phyloP scores from a whole-genome alignment of 2,329 filamentous ascomycete species.

The Paecilomyces fulvus region DNA sequence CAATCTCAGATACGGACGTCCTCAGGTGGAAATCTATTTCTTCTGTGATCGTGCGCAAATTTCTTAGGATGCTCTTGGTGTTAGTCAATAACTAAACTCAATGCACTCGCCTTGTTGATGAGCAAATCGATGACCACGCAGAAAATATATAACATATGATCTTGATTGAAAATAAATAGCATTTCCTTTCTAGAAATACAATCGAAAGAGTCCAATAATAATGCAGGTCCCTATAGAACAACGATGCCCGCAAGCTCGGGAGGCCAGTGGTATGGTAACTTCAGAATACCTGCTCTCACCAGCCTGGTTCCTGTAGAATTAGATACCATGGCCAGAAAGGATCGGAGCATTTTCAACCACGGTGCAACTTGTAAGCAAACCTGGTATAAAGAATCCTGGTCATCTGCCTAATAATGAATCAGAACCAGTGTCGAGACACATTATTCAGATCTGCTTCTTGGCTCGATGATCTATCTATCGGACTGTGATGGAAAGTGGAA shows the following conservation, averaged over 20 bases:
- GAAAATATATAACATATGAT: no score
- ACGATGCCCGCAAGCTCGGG: background rate
- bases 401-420: background rate
- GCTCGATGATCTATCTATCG: background rate
- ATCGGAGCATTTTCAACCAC: background rate
- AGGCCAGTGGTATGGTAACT: background rate
- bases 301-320: background rate
- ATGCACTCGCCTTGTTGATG: no score
- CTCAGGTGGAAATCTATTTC: no score
- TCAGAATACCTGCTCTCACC: background rate
- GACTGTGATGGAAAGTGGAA: background rate
- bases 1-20: no score
- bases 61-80: no score
- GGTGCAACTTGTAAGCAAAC: background rate
- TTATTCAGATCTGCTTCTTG: background rate
- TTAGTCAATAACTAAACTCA: no score
- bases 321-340: background rate
- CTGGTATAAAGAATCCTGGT: background rate
- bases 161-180: no score
- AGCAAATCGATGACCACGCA: no score
- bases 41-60: no score
- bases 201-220: no score
- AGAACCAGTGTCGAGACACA: background rate
- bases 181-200: no score
- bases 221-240: no score